Conservation (phyloP, 2,329 filamentous ascomycete genomes). For the Ramularia endophylla region DNA sequence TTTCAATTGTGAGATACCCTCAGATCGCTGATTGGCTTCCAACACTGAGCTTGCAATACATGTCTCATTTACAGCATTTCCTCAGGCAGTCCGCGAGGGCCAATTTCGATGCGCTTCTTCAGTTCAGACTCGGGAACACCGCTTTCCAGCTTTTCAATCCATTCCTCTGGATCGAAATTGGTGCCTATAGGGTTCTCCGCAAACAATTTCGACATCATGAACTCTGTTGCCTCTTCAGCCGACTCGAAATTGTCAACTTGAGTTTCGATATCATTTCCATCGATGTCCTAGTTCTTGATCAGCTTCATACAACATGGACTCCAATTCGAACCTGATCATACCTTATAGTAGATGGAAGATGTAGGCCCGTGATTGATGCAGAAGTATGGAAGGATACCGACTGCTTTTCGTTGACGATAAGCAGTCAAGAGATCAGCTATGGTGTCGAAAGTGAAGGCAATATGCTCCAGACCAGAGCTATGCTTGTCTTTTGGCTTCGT, state of each 20-base stretch:
- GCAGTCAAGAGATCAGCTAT: conserved; percentile 17
- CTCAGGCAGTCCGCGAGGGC: background rate
- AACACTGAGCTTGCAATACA: too few relatives aligned
- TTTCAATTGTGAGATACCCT: too few relatives aligned
- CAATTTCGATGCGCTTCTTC: conserved; percentile 7
- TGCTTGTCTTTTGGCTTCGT: conserved; percentile 10
- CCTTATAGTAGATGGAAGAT: conserved; percentile 23
- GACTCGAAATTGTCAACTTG: conserved; percentile 22
- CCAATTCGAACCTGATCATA: too few relatives aligned
- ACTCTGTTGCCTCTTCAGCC: conserved; percentile 33
- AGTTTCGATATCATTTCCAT: conserved; percentile 20
- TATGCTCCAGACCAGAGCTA: conserved; percentile 21
- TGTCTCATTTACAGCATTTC: too few relatives aligned
- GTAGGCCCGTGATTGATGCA: too few relatives aligned
- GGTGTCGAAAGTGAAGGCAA: conserved; percentile 22
- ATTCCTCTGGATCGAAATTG: conserved; percentile 43
- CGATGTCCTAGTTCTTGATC: conserved; percentile 21
- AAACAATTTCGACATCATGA: conserved; percentile 36
- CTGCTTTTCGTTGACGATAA: conserved; percentile 19
- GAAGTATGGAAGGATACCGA: conserved; percentile 19
- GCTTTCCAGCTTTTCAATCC: conserved; percentile 26
- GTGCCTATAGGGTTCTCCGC: conserved; percentile 40
- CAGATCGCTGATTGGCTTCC: too few relatives aligned
- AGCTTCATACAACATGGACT: too few relatives aligned
- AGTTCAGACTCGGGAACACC: conserved; percentile 21